A percentile compares a stretch with the other conserved stretches of the same genome.
Conservation (phyloP, 2,329 filamentous ascomycete genomes). For the Neoscytalidium dimidiatum region DNA sequence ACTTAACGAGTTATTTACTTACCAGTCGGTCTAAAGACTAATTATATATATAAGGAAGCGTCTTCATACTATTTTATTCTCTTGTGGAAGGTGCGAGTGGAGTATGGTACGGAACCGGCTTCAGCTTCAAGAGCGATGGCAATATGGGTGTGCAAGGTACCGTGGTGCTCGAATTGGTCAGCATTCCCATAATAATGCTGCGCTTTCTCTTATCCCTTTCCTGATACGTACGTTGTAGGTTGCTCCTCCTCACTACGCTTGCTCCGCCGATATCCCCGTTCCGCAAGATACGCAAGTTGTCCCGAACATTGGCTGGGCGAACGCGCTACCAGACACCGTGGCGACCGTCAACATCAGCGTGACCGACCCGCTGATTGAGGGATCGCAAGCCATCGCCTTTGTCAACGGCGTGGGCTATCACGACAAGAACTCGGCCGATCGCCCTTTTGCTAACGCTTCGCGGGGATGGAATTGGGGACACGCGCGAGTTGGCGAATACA, state of each 20-base stretch:
- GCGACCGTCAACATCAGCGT: conserved; percentile 6
- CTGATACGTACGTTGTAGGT: background rate
- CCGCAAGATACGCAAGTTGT: background rate
- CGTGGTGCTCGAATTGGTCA: background rate
- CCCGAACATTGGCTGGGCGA: conserved; percentile 10
- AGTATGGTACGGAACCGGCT: no score
- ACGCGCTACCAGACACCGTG: conserved; percentile 7
- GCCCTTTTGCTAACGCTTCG: background rate
- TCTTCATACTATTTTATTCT: no score
- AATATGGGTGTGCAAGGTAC: background rate
- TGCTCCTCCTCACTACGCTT: background rate
- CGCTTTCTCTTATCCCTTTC: background rate
- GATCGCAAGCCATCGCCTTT: background rate
- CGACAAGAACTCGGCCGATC: conserved; percentile 17
- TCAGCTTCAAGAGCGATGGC: background rate
- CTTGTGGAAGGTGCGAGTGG: no score
- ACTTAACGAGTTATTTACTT: no score
- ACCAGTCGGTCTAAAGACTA: no score
- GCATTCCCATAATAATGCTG: background rate
- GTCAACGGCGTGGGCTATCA: conserved; percentile 15
- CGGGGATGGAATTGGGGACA: conserved; percentile 18
- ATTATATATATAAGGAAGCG: no score
- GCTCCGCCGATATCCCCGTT: background rate
- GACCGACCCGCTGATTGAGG: background rate
- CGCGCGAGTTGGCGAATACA: background rate